Evolutionary conservation across 139 green algal genomes (phyloP).

Genomic region (Chlorella sorokiniana): DNA sequence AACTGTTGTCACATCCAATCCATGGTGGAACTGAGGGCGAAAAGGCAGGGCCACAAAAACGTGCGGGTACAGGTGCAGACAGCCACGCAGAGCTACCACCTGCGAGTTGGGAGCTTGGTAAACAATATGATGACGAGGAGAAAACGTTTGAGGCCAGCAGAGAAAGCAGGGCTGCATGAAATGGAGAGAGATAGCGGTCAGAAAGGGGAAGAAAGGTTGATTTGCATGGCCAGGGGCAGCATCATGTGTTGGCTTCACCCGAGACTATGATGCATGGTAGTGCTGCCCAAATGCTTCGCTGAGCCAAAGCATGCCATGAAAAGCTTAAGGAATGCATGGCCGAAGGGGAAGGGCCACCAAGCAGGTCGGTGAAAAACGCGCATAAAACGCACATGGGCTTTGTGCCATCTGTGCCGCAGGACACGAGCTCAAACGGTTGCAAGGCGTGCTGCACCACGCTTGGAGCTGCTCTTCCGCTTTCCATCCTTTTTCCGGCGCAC

Average conservation of each 20-base stretch:
- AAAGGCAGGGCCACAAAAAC: too few relatives aligned
- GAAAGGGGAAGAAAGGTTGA: neutral
- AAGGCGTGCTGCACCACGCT: neutral
- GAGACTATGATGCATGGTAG: too few relatives aligned
- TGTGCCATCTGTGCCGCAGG: too few relatives aligned
- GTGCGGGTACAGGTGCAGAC: too few relatives aligned
- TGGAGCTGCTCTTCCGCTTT: neutral
- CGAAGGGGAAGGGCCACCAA: neutral
- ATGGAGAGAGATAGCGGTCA: neutral
- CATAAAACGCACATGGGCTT: neutral
- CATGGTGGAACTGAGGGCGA: too few relatives aligned
- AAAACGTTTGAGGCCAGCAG: neutral
- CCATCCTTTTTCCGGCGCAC: constrained; percentile 17
- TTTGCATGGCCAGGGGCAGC: neutral
- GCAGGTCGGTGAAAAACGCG: neutral
- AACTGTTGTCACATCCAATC: too few relatives aligned
- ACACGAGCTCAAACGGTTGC: neutral
- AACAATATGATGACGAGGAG: neutral
- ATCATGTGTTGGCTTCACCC: neutral
- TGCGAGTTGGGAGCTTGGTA: neutral
- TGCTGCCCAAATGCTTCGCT: neutral
- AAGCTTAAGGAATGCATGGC: too few relatives aligned
- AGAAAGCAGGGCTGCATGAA: neutral
- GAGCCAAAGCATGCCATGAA: neutral
- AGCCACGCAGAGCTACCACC: neutral